Percentiles rank a stretch among this genome's conserved stretches.
Conservation (phyloP, 2,329 filamentous ascomycete genomes). For the Monosporascus sp. region DNA sequence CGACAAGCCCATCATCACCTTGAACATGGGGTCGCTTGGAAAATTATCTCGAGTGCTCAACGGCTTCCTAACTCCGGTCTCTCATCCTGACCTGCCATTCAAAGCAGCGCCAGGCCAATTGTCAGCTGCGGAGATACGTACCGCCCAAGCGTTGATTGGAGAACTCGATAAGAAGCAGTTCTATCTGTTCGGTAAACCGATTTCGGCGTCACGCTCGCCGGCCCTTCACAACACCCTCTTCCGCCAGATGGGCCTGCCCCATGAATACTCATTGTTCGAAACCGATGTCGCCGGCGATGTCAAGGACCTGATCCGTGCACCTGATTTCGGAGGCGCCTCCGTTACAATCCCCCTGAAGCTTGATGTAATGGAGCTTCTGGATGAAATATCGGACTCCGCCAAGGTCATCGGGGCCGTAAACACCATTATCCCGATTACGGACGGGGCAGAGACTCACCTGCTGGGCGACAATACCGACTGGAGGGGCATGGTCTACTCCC, state of each 20-base stretch:
- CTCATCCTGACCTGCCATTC: conserved; percentile 82
- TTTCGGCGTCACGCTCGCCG: conserved; percentile 77
- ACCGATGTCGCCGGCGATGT: conserved; percentile 62
- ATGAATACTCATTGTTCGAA: conserved; percentile 73
- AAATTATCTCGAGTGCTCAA: conserved; percentile 90
- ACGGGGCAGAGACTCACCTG: conserved; percentile 47
- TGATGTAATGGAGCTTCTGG: conserved; percentile 75
- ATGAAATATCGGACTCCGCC: conserved; percentile 74
- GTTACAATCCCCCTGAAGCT: conserved; percentile 95
- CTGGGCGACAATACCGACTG: conserved; percentile 94
- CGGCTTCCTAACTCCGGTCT: conserved; percentile 89
- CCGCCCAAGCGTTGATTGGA: conserved; percentile 71
- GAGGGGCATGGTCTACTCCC: conserved; percentile 79
- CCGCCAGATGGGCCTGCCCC: conserved; percentile 68
- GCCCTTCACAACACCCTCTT: conserved; percentile 88
- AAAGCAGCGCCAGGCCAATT: conserved; percentile 93
- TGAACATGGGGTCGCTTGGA: conserved; percentile 89
- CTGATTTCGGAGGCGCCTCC: conserved; percentile 85
- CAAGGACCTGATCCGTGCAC: conserved; percentile 57
- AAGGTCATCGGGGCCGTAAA: conserved; percentile 87
- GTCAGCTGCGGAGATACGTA: conserved; percentile 82
- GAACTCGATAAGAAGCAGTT: conserved; percentile 72
- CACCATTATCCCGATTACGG: conserved; percentile 67
- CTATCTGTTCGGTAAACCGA: conserved; percentile 82
- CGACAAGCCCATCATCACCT: conserved; percentile 79